Base-by-base conservation (phyloP, 768 basidiomycete genomes). In the Mycena vitilis region DNA sequence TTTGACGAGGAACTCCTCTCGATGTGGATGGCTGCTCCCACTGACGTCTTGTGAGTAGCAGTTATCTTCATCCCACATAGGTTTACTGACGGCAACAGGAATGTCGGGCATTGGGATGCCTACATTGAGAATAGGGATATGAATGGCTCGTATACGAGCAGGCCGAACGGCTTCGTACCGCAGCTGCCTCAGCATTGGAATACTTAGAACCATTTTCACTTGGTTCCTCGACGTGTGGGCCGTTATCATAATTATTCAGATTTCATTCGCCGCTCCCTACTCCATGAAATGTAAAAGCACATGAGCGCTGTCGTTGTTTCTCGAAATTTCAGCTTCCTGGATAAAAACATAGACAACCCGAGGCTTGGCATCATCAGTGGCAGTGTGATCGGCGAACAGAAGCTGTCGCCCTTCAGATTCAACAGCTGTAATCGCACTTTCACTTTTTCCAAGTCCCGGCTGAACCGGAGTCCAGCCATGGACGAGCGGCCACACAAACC, bases 401-500 rank as follows among this genome's bases (percentile, higher is more conserved):
- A 2, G 52, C 40, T 38, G n/a, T 62, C 12, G 52, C n/a, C 36
- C 22, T 63, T 38, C 1, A n/a, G 54, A 0, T 10, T 45, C 16
- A 55, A 63, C 53, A 55, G 20, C 20, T 1, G 8, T 37, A 52
- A 66, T 40, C 34, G n/a, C 30, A 22, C 44, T 16, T 30, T 51
- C 48, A 34, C 54, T 25, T 30, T 60, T 69, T 69, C 64, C 34
- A 23, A 9, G 25, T 18, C 44, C 18, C 45, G 40, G 15, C 22
- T 42, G 16, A 5, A 9, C 25, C 25, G 7, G 15, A n/a, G 34
- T 51, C 20, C 9, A 18, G n/a, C 2, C 13, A 92, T 93, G 92
- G 91, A 92, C 69, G 88, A 91, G 62, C 87, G 87, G 75, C 86
- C 86, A 36, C 95, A 97, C 80, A 96, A 96, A 78, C 83, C 91